Base-by-base conservation (phyloP, 2,329 filamentous ascomycete genomes). In the Orbilia oligospora region DNA sequence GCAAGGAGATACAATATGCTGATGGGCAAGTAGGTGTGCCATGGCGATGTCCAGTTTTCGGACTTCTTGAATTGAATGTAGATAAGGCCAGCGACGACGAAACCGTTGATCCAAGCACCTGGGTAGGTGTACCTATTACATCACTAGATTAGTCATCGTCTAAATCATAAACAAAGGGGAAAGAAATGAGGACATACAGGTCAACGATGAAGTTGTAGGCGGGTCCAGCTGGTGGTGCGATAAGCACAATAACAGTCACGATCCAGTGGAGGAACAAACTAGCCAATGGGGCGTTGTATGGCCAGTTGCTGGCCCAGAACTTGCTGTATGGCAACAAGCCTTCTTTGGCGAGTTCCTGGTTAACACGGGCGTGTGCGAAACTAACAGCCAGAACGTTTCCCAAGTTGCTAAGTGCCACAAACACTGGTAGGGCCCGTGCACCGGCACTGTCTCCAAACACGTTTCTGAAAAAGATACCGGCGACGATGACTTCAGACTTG, bases 281-380 rank as follows among this genome's bases (percentile, higher is more conserved):
- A 5, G 89, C 85, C n/a, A 89, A 87, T 0, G 91, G 91, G 0
- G 91, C 87, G 71, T 90, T 89, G 79, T 90, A 91, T 0, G 91
- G 91, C 83, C 88, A 89, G 81, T 90, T 91, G 2, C 90, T 91
- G 0, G 91, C 91, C 89, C 89, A 92, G 82, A 93, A 88, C 1
- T 86, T 86, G 77, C 89, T 89, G 69, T 87, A 91, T 0, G 91
- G 91, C 14, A 93, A 82, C 4, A 93, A 85, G 0, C 90, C 90
- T 81, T 93, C 91, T 81, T 91, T 91, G 0, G 89, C 91, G 53
- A 93, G 85, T 83, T 92, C 91, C 63, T 65, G 72, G 27, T 72
- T 72, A 1, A 77, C 72, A 0, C 89, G 86, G 0, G 89, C 84
- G 67, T 90, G 88, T 0, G 88, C 86, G 80, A 90, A 91, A 73